A percentile compares a stretch with the other conserved stretches of the same genome.
Conservation (phyloP, 768 basidiomycete species). For the Boletus sensibilis region DNA sequence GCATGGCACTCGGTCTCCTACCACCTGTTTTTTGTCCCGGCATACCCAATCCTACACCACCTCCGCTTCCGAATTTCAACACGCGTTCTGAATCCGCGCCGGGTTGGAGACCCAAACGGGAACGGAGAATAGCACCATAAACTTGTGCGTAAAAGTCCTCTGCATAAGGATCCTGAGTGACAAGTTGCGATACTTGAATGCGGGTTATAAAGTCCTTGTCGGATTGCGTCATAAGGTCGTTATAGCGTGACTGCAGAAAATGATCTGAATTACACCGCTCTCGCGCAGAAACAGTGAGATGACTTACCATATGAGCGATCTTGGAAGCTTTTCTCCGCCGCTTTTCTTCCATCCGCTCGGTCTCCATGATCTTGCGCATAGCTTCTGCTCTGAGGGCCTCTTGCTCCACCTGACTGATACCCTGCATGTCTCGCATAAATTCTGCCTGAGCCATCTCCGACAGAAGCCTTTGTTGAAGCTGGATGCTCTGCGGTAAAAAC, state of each 20-base stretch:
- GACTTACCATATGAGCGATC: constrained; percentile 81
- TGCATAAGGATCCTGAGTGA: constrained; percentile 94
- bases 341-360: constrained; percentile 85
- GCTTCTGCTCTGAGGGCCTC: constrained; percentile 75
- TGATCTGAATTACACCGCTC: neutral
- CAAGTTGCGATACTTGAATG: constrained; percentile 97
- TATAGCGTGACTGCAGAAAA: constrained; percentile 71
- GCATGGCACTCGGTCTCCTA: constrained; percentile 82
- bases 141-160: constrained; percentile 99
- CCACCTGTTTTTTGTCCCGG: constrained; percentile 50
- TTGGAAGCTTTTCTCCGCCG: constrained; percentile 79
- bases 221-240: constrained; percentile 94
- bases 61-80: constrained; percentile 82
- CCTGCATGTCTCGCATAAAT: constrained; percentile 62
- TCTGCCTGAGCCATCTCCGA: constrained; percentile 74
- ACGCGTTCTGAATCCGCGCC: constrained; percentile 69
- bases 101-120: constrained; percentile 66
- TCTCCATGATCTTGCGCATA: constrained; percentile 86
- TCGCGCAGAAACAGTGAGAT: neutral
- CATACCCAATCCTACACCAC: constrained; percentile 73
- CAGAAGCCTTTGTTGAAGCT: constrained; percentile 73
- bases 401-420: constrained; percentile 57
- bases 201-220: constrained; percentile 99
- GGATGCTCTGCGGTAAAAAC: constrained; percentile 60
- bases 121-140: constrained; percentile 80